Base-by-base conservation (phyloP, 75 land plant genomes). In the Pseudotsuga menziesii region DNA sequence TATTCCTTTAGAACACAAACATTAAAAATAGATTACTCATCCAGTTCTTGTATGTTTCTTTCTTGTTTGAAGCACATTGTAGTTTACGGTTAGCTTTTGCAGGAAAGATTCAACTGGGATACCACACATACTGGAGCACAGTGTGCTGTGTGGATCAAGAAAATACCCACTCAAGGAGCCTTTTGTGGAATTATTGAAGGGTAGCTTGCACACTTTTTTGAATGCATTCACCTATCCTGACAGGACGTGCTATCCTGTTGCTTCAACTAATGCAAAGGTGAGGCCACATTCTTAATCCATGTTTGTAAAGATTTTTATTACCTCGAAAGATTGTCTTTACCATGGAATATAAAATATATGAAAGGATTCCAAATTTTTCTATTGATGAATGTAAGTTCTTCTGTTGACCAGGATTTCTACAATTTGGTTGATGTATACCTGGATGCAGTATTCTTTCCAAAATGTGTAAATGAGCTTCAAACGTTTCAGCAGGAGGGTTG, bases 191-290 rank as follows among this genome's bases (percentile, higher is more conserved):
- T 78, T 97, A 25, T 75, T 97, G 73, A 97, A 97, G 84, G 99
- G 98, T 26, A 97, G 99, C 81, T 79, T 97, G 70, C 81, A 97
- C 61, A 97, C 99, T 27, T 97, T 97, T 77, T 78, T 97, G 60
- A 97, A 97, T 87, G 99, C 99, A 74, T 97, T 97, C 77, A 97
- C 99, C 4, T 97, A 97, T 85, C 99, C 99, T 32, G 99, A 97
- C 80, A 84, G 99, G 79, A 97, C 99, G 9, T 94, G 98, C 83
- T 97, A 97, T 81, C 99, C 99, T 57, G 99, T 97, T 58, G 99
- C 99, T 60, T 97, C 99, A 29, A 97, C 99, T 56, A 97, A 97
- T 77, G 85, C 87, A 4, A 95, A 94, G 96, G 99, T 94, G 54
- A 48, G 54, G 54, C 54, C 54, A 48, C 2, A 1, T 9, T 69